Conservation (phyloP, 2,329 filamentous ascomycete species). For the Calonectria honghensis region DNA sequence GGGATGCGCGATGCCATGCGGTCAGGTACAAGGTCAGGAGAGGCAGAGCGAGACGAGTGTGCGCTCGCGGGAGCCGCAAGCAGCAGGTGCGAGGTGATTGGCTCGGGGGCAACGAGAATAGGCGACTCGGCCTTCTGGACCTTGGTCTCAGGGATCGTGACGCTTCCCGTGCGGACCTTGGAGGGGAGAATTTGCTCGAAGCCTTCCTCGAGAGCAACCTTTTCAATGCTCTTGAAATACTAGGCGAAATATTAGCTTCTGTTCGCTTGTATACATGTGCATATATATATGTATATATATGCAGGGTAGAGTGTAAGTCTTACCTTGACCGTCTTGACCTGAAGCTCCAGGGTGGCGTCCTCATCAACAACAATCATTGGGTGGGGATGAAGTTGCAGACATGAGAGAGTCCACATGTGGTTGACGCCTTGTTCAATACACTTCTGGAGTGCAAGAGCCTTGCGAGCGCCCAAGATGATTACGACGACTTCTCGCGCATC, state of each 20-base stretch:
- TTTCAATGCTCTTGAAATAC: constrained; percentile 84
- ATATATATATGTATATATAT: background rate
- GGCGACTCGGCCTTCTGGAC: constrained; percentile 66
- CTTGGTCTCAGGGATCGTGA: constrained; percentile 61
- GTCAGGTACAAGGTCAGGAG: constrained; percentile 77
- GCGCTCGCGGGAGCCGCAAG: constrained; percentile 74
- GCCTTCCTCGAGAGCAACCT: constrained; percentile 74
- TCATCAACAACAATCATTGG: constrained; percentile 90
- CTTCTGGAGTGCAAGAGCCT: constrained; percentile 85
- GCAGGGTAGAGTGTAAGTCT: constrained; percentile 36
- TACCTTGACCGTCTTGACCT: constrained; percentile 83
- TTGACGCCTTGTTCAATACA: constrained; percentile 89
- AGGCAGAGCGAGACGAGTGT: constrained; percentile 73
- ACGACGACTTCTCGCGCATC: constrained; percentile 88
- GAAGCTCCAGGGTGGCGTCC: constrained; percentile 83
- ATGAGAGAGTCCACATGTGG: constrained; percentile 93
- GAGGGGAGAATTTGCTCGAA: constrained; percentile 76
- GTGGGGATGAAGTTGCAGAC: constrained; percentile 86
- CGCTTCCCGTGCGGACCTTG: constrained; percentile 72
- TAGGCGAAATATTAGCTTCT: constrained; percentile 52
- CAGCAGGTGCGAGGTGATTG: constrained; percentile 73
- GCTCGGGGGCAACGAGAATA: constrained; percentile 72
- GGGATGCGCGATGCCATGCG: constrained; percentile 76
- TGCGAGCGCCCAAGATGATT: constrained; percentile 88
- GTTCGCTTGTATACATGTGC: constrained; percentile 10